Evolutionary conservation across 2,329 filamentous ascomycete species (phyloP).

Genomic region (Cladosporium sp.): DNA sequence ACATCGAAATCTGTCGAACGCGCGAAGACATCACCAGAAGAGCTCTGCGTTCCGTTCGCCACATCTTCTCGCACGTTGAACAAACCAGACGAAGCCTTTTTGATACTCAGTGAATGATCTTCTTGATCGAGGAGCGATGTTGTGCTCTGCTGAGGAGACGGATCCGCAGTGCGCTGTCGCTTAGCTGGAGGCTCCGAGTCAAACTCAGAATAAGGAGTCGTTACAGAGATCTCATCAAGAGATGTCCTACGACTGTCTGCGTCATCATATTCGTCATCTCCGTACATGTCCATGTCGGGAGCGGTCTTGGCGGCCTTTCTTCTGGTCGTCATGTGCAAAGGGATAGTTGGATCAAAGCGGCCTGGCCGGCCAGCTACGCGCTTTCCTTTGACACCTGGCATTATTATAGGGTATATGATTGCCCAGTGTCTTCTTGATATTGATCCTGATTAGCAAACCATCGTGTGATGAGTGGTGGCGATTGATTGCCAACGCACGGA

Average conservation of each 20-base stretch:
- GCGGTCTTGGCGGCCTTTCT: constrained; percentile 15
- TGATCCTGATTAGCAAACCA: background rate
- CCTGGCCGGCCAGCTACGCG: constrained; percentile 21
- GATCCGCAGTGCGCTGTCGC: constrained; percentile 9
- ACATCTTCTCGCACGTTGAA: background rate
- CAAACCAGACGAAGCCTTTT: background rate
- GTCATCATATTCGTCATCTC: constrained; percentile 9
- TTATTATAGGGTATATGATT: constrained; percentile 1
- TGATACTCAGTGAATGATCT: background rate
- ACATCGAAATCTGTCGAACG: background rate
- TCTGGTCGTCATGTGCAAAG: constrained; percentile 48
- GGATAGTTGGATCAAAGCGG: constrained; percentile 43
- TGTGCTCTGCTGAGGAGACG: constrained; percentile 1
- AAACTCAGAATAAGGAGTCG: background rate
- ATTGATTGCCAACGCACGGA: constrained; percentile 5
- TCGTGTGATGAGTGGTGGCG: constrained; percentile 1
- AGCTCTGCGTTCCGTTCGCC: background rate
- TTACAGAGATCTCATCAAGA: constrained; percentile 4
- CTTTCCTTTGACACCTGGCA: constrained; percentile 19
- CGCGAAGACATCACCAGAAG: background rate
- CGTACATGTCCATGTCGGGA: constrained; percentile 3
- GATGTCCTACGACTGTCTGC: constrained; percentile 9
- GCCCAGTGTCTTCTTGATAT: background rate
- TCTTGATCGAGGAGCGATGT: background rate
- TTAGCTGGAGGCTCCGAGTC: constrained; percentile 10